Conservation (phyloP, 2,329 filamentous ascomycete species). For the Tolypocladium sp. region DNA sequence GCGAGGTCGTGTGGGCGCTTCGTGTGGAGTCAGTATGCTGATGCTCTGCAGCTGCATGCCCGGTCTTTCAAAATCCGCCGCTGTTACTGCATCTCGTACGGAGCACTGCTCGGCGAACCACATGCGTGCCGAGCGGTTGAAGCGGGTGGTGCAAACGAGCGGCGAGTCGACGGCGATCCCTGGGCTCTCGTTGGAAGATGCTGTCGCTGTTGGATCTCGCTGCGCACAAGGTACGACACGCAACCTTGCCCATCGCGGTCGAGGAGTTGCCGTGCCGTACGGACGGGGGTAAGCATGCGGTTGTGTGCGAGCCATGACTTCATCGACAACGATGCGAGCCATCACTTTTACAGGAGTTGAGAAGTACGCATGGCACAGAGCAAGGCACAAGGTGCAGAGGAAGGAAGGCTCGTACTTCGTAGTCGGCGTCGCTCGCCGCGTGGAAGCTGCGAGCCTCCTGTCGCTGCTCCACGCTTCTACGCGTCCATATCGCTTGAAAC, state of each 20-base stretch:
- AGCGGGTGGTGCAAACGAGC: not conserved
- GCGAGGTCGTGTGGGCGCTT: not conserved
- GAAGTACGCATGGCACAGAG: no score
- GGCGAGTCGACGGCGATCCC: not conserved
- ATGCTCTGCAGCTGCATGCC: not conserved
- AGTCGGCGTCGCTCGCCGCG: not conserved
- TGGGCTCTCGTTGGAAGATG: not conserved
- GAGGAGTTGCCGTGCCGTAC: not conserved
- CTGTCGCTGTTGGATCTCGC: not conserved
- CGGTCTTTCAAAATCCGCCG: not conserved
- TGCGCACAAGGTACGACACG: not conserved
- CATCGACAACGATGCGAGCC: not conserved
- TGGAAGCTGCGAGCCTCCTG: not conserved
- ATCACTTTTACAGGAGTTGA: not conserved
- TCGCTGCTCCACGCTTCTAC: not conserved
- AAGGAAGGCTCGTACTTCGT: no score
- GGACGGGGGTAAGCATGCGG: not conserved
- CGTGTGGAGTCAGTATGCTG: not conserved
- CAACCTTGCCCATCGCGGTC: no score
- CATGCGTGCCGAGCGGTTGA: not conserved
- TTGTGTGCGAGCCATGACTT: not conserved
- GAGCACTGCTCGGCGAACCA: not conserved
- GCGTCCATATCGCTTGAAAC: not conserved
- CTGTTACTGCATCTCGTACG: not conserved
- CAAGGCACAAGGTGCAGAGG: no score